Evolutionary conservation across 805 yeast species (phyloP).

Genomic region (Wickerhamomyces rabaulensis): DNA sequence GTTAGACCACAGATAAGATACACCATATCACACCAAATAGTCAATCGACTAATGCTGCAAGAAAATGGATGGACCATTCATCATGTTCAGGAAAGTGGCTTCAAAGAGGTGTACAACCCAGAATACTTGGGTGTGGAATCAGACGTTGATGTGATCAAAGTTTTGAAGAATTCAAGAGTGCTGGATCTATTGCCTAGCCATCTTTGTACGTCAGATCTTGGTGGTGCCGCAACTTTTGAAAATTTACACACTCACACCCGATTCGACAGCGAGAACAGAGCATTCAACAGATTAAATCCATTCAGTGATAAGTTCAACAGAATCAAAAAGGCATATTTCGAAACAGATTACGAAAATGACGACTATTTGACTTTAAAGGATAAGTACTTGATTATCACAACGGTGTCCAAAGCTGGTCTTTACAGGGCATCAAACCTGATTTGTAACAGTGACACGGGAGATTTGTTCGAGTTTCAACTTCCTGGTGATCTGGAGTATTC

Average conservation of each 20-base stretch:
- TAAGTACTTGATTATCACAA: slow-evolving; percentile 37
- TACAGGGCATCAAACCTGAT: slow-evolving; percentile 40
- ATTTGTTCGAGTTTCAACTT: slow-evolving; percentile 32
- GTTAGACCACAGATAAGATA: slow-evolving; percentile 13
- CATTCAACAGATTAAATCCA: slow-evolving; percentile 10
- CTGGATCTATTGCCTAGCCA: slow-evolving; percentile 37
- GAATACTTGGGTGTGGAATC: slow-evolving; percentile 37
- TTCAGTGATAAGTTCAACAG: slow-evolving; percentile 22
- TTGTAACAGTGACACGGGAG: slow-evolving; percentile 42
- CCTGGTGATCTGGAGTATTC: slow-evolving; percentile 9
- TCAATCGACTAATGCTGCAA: slow-evolving; percentile 28
- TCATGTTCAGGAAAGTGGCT: slow-evolving; percentile 33
- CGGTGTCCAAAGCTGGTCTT: slow-evolving; percentile 39
- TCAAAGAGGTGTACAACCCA: slow-evolving; percentile 44
- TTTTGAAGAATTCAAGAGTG: slow-evolving; percentile 36
- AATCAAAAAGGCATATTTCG: slow-evolving; percentile 16
- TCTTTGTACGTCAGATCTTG: slow-evolving; percentile 33
- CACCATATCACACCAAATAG: slow-evolving; percentile 17
- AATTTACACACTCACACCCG: slow-evolving; percentile 22
- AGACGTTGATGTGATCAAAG: slow-evolving; percentile 28
- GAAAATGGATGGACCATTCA: slow-evolving; percentile 54
- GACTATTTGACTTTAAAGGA: slow-evolving; percentile 8
- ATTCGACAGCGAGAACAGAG: slow-evolving; percentile 2
- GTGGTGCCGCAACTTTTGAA: slow-evolving; percentile 31
- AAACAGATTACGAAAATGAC: not conserved